Conservation (phyloP, 352 stramenopile genomes). For the Globisporangium splendens region DNA sequence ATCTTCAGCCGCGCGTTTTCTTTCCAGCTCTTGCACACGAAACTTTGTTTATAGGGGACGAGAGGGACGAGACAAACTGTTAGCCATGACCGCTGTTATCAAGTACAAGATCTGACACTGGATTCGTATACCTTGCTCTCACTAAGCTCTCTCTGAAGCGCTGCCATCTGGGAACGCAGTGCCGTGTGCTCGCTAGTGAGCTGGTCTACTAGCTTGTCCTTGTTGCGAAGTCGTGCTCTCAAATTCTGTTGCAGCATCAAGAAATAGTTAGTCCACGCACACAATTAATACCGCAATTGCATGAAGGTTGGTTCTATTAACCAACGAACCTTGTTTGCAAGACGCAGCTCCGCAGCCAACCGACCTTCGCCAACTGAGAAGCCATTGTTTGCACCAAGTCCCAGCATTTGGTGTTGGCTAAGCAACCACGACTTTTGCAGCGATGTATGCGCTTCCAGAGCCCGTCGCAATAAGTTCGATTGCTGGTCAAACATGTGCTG, state of each 20-base stretch:
- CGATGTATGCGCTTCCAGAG: conserved; percentile 70
- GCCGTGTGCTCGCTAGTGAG: conserved; percentile 71
- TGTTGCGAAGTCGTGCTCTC: conserved; percentile 70
- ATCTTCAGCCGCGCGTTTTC: conserved; percentile 3
- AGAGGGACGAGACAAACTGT: background rate
- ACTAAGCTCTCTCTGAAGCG: conserved; percentile 56
- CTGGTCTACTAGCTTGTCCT: conserved; percentile 80
- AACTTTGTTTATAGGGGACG: conserved; percentile 20
- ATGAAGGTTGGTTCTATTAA: background rate
- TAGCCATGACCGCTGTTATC: background rate
- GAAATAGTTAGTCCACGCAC: background rate
- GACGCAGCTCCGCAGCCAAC: conserved; percentile 69
- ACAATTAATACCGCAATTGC: conserved; percentile 40
- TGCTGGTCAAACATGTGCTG: conserved; percentile 88
- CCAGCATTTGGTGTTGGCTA: conserved; percentile 70
- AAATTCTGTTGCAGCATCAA: conserved; percentile 54
- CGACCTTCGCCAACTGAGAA: conserved; percentile 83
- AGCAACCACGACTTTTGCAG: conserved; percentile 77
- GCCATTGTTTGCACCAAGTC: conserved; percentile 36
- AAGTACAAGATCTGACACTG: background rate
- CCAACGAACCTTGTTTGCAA: conserved; percentile 77
- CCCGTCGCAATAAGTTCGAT: conserved; percentile 57
- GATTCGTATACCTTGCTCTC: conserved; percentile 45
- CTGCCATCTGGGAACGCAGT: conserved; percentile 47
- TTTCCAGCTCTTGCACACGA: conserved; percentile 33